Base-by-base conservation (phyloP, 192 early-diverging fungal genomes). In the Backusella luteola region DNA sequence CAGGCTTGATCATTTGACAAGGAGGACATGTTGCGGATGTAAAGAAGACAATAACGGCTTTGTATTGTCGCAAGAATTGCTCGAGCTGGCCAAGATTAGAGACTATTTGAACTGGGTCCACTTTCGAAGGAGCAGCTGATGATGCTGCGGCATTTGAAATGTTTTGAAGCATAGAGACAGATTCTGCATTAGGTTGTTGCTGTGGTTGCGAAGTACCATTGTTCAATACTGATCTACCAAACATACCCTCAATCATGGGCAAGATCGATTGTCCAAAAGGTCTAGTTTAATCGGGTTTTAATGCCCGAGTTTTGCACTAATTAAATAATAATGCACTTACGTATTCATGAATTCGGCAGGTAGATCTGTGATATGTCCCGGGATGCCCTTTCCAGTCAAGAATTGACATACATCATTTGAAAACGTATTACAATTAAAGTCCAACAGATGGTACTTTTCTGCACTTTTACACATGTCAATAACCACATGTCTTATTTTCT, bases 401-500 rank as follows among this genome's bases (percentile, higher is more conserved):
- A 96, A 95, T 66, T 94, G 86, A 76, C 94, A 94, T 0, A 95
- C 80, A 68, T 93, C 91, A 69, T 92, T 89, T 11, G 90, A 86
- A 68, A 95, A 94, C 17, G 82, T 89, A 77, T 93, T 97, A 87
- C 96, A 97, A 81, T 97, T 97, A 81, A 94, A 92, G 73, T 97
- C 89, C 56, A 97, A 84, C 36, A 97, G 76, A 84, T 96, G 94
- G 78, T 97, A 97, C 56, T 90, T 89, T 35, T 92, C 92, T 1
- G 92, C 83, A 17, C 81, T 81, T 69, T 26, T 44, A 26, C 29
- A 71, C 32, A 29, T 44, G 42, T 44, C 15, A 44, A 3, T 11
- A 0, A 32, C 29, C n/a, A 1, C 1, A 23, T 36, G 67, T 39
- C 6, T 4, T 9, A 23, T 69, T 69, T 9, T 32, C 17, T 38